Evolutionary conservation across 139 green algal species (phyloP).

Genomic region (Chara braunii): DNA sequence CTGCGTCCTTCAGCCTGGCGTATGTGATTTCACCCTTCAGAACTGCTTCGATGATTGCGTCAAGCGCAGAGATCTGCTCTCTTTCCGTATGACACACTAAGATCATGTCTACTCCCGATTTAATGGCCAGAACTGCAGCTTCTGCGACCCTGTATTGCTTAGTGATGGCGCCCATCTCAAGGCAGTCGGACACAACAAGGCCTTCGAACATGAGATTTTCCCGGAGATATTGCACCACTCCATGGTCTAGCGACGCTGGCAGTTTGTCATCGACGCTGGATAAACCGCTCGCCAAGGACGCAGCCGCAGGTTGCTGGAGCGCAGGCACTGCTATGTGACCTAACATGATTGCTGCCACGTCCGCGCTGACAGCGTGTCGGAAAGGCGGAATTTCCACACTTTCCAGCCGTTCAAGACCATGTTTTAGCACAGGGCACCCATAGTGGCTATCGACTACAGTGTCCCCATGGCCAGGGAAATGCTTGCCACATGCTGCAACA

Average conservation of each 20-base stretch:
- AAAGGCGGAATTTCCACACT: slow-evolving; percentile 41
- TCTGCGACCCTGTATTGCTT: slow-evolving; percentile 34
- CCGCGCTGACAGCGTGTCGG: slow-evolving; percentile 22
- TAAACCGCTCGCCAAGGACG: too few relatives aligned
- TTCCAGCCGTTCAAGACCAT: slow-evolving; percentile 26
- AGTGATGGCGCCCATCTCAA: slow-evolving; percentile 50
- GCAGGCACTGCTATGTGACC: slow-evolving; percentile 44
- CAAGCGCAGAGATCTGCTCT: slow-evolving; percentile 39
- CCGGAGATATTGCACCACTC: slow-evolving; percentile 32
- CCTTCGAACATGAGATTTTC: slow-evolving; percentile 41
- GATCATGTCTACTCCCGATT: slow-evolving; percentile 42
- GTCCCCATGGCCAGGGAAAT: slow-evolving; percentile 51
- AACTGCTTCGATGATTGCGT: slow-evolving; percentile 39
- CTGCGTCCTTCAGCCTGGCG: slow-evolving; percentile 16
- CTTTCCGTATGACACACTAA: slow-evolving; percentile 47
- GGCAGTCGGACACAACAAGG: slow-evolving; percentile 47
- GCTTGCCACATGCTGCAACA: slow-evolving; percentile 50
- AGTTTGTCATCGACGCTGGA: too few relatives aligned
- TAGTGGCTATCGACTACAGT: slow-evolving; percentile 45
- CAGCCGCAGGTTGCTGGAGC: too few relatives aligned
- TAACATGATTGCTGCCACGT: slow-evolving; percentile 47
- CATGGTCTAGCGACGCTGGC: slow-evolving; percentile 22
- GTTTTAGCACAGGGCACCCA: slow-evolving; percentile 34
- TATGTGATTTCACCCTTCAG: slow-evolving; percentile 14
- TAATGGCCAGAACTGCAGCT: slow-evolving; percentile 31